Conservation (phyloP, 495 filamentous ascomycete genomes). For the Annulohypoxylon bovei region DNA sequence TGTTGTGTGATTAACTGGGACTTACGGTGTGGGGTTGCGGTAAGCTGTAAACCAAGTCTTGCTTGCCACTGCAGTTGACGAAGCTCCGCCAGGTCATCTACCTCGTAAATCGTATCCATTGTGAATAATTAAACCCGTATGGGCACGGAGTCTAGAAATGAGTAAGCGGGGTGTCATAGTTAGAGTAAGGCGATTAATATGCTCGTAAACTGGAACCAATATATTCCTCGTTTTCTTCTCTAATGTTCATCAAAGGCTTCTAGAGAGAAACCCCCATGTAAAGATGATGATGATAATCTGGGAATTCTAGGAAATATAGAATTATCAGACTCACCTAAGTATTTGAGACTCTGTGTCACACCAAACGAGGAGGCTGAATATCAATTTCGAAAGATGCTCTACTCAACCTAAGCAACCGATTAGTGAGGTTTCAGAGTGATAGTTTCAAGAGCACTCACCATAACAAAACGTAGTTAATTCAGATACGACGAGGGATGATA, state of each 20-base stretch:
- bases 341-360: background rate
- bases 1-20: background rate
- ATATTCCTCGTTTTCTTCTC: background rate
- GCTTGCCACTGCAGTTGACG: conserved; percentile 14
- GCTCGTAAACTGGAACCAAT: background rate
- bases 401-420: background rate
- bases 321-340: background rate
- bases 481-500: background rate
- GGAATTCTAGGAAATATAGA: background rate
- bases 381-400: background rate
- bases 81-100: conserved; percentile 23
- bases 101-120: conserved; percentile 10
- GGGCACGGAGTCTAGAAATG: background rate
- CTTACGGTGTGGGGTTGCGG: conserved; percentile 19
- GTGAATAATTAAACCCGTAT: background rate
- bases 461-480: background rate
- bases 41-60: background rate
- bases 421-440: background rate
- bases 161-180: background rate
- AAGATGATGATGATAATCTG: background rate
- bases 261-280: background rate
- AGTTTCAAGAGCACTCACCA: background rate
- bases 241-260: background rate
- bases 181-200: background rate
- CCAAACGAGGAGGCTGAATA: background rate